Evolutionary conservation across 306 rosid species (phyloP).

Genomic region (Rosa multiflora): DNA sequence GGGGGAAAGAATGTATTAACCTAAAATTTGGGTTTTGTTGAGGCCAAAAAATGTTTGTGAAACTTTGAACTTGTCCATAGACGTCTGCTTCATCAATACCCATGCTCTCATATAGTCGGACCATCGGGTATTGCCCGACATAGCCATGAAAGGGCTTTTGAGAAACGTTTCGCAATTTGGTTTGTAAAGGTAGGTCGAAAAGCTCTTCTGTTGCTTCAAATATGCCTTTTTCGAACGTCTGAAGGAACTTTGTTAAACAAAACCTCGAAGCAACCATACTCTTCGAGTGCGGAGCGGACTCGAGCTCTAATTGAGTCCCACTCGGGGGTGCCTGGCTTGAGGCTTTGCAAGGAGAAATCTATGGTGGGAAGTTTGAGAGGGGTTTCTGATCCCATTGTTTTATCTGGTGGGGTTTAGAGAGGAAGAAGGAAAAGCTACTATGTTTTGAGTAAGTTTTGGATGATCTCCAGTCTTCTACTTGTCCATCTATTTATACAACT

Average conservation of each 20-base stretch:
- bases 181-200: constrained; percentile 67
- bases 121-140: constrained; percentile 56
- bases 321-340: constrained; percentile 29
- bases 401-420: constrained; percentile 10
- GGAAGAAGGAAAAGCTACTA: constrained; percentile 13
- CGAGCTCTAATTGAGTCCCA: constrained; percentile 56
- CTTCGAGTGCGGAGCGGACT: constrained; percentile 53
- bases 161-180: constrained; percentile 52
- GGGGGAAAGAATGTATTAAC: constrained; percentile 15
- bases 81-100: constrained; percentile 53
- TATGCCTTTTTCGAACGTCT: constrained; percentile 39
- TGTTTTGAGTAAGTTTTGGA: neutral
- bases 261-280: constrained; percentile 75
- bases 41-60: constrained; percentile 49
- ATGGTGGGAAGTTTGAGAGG: constrained; percentile 52
- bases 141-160: constrained; percentile 66
- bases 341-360: constrained; percentile 39
- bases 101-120: constrained; percentile 66
- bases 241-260: constrained; percentile 42
- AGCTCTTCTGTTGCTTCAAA: constrained; percentile 44
- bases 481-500: constrained; percentile 3
- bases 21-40: constrained; percentile 57
- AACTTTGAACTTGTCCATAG: constrained; percentile 39
- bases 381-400: constrained; percentile 47
- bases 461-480: neutral